Evolutionary conservation across 2,329 filamentous ascomycete genomes (phyloP).

Genomic region (Byssochlamys sp.): DNA sequence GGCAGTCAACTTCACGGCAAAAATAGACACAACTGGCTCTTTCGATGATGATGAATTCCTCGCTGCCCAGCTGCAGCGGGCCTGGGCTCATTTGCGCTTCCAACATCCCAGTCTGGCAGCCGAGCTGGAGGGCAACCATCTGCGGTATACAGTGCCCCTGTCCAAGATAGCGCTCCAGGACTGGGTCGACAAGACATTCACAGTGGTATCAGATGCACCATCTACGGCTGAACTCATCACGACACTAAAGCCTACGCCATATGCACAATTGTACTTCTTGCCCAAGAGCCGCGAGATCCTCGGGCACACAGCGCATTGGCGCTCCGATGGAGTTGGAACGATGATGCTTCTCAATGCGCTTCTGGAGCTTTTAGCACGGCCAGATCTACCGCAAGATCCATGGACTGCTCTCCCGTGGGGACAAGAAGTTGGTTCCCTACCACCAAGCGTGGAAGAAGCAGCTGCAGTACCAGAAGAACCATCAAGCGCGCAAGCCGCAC

Average conservation of each 20-base stretch:
- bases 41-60: background rate
- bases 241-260: conserved; percentile 3
- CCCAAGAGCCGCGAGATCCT: conserved; percentile 1
- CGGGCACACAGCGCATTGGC: conserved; percentile 4
- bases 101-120: conserved; percentile 11
- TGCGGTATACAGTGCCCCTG: conserved; percentile 6
- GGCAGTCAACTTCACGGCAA: conserved; percentile 17
- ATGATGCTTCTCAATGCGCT: background rate
- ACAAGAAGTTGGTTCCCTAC: conserved; percentile 9
- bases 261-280: conserved; percentile 7
- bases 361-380: background rate
- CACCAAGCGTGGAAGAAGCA: too few relatives aligned
- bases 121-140: conserved; percentile 1
- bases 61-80: background rate
- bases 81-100: conserved; percentile 11
- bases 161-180: background rate
- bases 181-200: conserved; percentile 11
- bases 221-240: conserved; percentile 6
- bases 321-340: conserved; percentile 4
- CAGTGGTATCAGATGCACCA: background rate
- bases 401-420: conserved; percentile 16
- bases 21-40: conserved; percentile 6
- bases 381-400: too few relatives aligned
- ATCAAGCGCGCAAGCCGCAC: conserved; percentile 5
- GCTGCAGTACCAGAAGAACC: background rate